These are phyloP conservation scores for Brettanomyces naardenensis DNA, from an alignment of 805 yeast genomes.

Conservation along the genomic window DNA sequence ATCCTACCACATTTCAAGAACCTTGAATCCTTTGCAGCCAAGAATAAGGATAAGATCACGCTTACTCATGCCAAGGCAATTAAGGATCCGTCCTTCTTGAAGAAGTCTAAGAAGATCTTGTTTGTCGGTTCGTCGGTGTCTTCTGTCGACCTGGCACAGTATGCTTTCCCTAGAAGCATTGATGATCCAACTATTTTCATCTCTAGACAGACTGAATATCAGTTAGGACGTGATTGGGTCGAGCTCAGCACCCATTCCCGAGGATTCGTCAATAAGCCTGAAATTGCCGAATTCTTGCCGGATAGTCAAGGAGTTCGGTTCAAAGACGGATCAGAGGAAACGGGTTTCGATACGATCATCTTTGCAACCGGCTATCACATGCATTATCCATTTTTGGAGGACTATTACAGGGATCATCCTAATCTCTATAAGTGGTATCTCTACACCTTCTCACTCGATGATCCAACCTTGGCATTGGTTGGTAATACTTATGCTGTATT, in stretches of 20 bases:
- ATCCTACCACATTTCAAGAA: slow-evolving; percentile 39
- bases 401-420: slow-evolving; percentile 6
- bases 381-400: slow-evolving; percentile 33
- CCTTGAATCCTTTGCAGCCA: slow-evolving; percentile 29
- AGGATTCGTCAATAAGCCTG: slow-evolving; percentile 14
- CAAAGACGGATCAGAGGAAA: slow-evolving; percentile 25
- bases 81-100: slow-evolving; percentile 35
- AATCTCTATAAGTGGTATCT: slow-evolving; percentile 13
- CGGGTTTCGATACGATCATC: slow-evolving; percentile 32
- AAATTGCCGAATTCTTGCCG: slow-evolving; percentile 11
- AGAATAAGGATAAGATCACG: slow-evolving; percentile 31
- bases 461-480: slow-evolving; percentile 35
- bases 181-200: slow-evolving; percentile 18
- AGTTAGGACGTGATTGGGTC: slow-evolving; percentile 6
- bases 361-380: slow-evolving; percentile 46
- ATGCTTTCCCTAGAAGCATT: slow-evolving; percentile 20
- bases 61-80: slow-evolving; percentile 50
- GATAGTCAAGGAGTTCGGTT: slow-evolving; percentile 19
- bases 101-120: slow-evolving; percentile 30
- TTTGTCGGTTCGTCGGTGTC: slow-evolving; percentile 36
- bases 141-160: slow-evolving; percentile 34
- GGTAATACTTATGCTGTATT: slow-evolving; percentile 36
- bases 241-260: slow-evolving; percentile 8
- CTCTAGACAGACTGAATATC: slow-evolving; percentile 8
- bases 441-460: slow-evolving; percentile 32